Evolutionary conservation across 805 yeast genomes (phyloP).

Genomic region (Jamesozyma jinghongensis): DNA sequence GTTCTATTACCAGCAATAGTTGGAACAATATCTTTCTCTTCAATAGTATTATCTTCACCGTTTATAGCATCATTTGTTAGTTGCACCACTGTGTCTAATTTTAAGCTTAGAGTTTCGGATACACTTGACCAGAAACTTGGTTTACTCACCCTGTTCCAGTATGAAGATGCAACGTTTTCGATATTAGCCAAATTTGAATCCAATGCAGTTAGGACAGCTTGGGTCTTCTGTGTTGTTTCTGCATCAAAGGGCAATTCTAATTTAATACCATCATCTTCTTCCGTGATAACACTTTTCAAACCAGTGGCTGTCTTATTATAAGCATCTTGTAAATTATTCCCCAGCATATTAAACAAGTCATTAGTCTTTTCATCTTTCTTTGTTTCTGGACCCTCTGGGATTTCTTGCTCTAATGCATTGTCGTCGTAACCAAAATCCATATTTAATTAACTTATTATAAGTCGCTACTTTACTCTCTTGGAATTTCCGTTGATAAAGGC

Average conservation of each 20-base stretch:
- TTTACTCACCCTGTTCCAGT: constrained; percentile 24
- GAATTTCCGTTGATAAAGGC: too few relatives aligned
- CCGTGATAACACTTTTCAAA: constrained; percentile 13
- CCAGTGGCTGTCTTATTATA: constrained; percentile 23
- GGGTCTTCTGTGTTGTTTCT: constrained; percentile 36
- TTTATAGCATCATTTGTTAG: constrained; percentile 8
- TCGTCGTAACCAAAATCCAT: constrained; percentile 29
- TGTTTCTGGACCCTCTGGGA: not conserved
- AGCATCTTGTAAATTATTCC: constrained; percentile 38
- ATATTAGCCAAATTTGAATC: constrained; percentile 67
- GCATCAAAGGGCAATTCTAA: constrained; percentile 20
- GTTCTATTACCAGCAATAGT: constrained; percentile 43
- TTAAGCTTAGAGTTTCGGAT: constrained; percentile 13
- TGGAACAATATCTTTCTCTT: constrained; percentile 3
- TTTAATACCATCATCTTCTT: constrained; percentile 21
- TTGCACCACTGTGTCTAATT: constrained; percentile 18
- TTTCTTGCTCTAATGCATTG: constrained; percentile 14
- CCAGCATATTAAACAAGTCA: constrained; percentile 41
- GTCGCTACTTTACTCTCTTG: too few relatives aligned
- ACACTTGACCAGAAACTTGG: constrained; percentile 25
- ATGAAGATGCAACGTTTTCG: constrained; percentile 56
- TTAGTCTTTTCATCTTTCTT: constrained; percentile 42
- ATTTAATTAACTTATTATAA: not conserved
- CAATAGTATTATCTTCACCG: constrained; percentile 18
- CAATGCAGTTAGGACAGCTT: constrained; percentile 56